Percentiles rank a stretch among this genome's conserved stretches.
Evolutionary conservation across 2,329 filamentous ascomycete species (phyloP).

Genomic region (Phaeosphaeriaceae sp.): DNA sequence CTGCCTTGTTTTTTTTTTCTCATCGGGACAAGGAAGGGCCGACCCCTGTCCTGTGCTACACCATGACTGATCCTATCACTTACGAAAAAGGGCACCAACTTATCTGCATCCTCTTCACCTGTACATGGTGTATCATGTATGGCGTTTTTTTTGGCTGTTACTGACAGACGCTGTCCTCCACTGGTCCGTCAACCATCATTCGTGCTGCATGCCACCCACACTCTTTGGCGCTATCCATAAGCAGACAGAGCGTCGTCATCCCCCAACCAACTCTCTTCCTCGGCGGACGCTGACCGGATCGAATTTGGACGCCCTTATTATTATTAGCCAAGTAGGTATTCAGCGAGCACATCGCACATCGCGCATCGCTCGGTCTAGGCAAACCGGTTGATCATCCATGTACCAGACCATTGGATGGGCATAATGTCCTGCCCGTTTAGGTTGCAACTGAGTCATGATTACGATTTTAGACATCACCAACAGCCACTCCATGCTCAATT

Average conservation of each 20-base stretch:
- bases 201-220: too few relatives aligned
- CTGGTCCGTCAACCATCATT: too few relatives aligned
- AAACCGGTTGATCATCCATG: conserved; percentile 9
- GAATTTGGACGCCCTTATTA: conserved; percentile 13
- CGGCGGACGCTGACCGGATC: conserved; percentile 15
- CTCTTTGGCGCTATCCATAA: conserved; percentile 24
- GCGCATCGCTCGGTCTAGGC: conserved; percentile 11
- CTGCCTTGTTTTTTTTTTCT: conserved; percentile 32
- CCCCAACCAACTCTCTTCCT: conserved; percentile 8
- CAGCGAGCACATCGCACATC: neutral
- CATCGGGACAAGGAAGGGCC: conserved; percentile 6
- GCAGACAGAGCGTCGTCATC: conserved; percentile 24
- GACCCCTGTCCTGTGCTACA: conserved; percentile 16
- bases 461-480: conserved; percentile 10
- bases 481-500: conserved; percentile 6
- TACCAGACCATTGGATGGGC: conserved; percentile 6
- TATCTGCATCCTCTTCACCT: conserved; percentile 28
- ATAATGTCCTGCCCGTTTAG: conserved; percentile 11
- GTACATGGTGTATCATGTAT: too few relatives aligned
- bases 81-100: conserved; percentile 21
- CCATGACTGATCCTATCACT: conserved; percentile 28
- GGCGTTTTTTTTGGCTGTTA: conserved; percentile 19
- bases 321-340: too few relatives aligned
- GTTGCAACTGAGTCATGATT: conserved; percentile 4
- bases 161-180: too few relatives aligned